Base-by-base conservation (phyloP, 345 rosid genomes). In the Trapa incisa region DNA sequence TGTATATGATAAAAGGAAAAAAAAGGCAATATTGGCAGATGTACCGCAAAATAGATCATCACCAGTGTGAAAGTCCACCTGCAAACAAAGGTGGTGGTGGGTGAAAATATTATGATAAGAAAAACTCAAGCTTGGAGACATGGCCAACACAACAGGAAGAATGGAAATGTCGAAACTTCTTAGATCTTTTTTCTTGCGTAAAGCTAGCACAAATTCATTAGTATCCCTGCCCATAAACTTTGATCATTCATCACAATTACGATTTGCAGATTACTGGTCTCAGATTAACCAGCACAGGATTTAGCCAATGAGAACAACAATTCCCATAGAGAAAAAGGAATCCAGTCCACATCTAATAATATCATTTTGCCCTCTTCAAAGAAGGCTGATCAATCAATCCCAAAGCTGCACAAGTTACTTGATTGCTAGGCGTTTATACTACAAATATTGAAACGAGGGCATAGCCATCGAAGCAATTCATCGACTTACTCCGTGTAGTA, bases 1-100 rank as follows among this genome's bases (percentile, higher is more conserved):
- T 22, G 1, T 6, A 17, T 33, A 14, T 57, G 15, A 22, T 8
- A 43, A 42, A 37, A 37, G 50, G 35, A 43, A 15, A 64, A 22
- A 22, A 22, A 39, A 8, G 29, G 36, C 42, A 2, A 42, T 64
- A 37, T 33, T 47, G 33, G 16, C 64, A 37, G 2, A 80, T 89
- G 32, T 86, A 94, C 99, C 84, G 79, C 89, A 75, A 94, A 94
- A 79, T 91, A 94, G 73, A 89, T 67, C 80, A 87, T 83, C 45
- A 89, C 91, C 64, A 94, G 77, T n/a, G 82, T 62, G 76, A 91
- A 89, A 56, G 96, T 87, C 97, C 99, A 94, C 81, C 97, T 94
- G 91, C 81, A 74, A 60, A 64, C 64, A 22, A 22, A 22, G 29
- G 29, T 22, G 15, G 16, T 16, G 1, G n/a, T 9, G 33, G 62